Percentiles rank a stretch among this genome's conserved stretches.
Evolutionary conservation across 108 stramenopile genomes (phyloP).

Genomic region (Fragilariopsis cylindrus): DNA sequence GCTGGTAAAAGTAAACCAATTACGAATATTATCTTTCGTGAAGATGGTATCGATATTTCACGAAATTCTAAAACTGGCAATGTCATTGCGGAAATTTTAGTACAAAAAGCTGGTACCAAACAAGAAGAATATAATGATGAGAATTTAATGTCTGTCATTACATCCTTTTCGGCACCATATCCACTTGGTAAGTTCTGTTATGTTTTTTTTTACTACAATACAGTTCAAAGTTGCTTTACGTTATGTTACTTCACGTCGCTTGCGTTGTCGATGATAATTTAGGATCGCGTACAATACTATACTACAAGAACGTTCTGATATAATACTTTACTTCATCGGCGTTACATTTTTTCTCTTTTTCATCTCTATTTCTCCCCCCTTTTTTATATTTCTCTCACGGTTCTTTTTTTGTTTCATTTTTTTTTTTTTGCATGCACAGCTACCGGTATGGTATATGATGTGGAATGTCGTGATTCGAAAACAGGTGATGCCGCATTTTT

Average conservation of each 20-base stretch:
- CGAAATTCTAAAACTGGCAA: conserved; percentile 49
- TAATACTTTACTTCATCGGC: neutral
- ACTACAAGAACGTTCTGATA: neutral
- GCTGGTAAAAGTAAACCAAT: conserved; percentile 77
- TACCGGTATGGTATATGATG: conserved; percentile 74
- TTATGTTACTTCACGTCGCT: neutral
- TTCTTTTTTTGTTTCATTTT: neutral
- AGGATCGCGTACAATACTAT: neutral
- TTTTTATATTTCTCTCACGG: neutral
- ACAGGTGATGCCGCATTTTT: conserved; percentile 84
- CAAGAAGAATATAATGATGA: conserved; percentile 17
- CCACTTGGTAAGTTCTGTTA: conserved; percentile 31
- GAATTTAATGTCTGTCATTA: conserved; percentile 52
- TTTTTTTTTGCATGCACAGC: conserved; percentile 15
- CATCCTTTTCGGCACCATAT: conserved; percentile 69
- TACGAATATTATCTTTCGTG: conserved; percentile 77
- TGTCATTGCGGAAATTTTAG: conserved; percentile 77
- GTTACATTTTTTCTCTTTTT: neutral
- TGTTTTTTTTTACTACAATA: neutral
- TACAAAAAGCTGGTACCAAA: conserved; percentile 21
- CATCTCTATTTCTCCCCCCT: neutral
- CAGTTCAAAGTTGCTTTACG: neutral
- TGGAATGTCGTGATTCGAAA: conserved; percentile 75
- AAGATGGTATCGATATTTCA: conserved; percentile 73
- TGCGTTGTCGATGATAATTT: neutral